Conservation (phyloP, 108 stramenopile genomes). For the Skeletonema costatum region DNA sequence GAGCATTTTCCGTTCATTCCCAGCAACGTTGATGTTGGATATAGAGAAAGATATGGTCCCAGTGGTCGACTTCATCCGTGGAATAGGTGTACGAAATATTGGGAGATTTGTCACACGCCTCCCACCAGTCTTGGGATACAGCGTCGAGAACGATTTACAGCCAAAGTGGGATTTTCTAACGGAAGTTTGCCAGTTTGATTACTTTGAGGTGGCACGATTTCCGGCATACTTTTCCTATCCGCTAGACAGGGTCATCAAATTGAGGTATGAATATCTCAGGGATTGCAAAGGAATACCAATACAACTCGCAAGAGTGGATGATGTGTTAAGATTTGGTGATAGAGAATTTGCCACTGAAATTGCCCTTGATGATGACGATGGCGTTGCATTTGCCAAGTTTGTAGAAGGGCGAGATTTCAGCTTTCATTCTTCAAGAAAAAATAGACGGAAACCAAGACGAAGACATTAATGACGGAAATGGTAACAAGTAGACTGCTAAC, state of each 20-base stretch:
- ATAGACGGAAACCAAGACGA: constrained; percentile 23
- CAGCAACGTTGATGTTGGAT: constrained; percentile 60
- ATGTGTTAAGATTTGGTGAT: constrained; percentile 76
- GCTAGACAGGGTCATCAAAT: constrained; percentile 68
- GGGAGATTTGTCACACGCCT: constrained; percentile 74
- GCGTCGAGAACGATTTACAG: constrained; percentile 65
- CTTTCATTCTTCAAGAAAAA: constrained; percentile 8
- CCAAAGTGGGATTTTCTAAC: constrained; percentile 82
- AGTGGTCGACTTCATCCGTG: constrained; percentile 62
- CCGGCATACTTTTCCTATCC: constrained; percentile 88
- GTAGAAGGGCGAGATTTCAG: constrained; percentile 32
- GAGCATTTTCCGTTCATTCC: constrained; percentile 73
- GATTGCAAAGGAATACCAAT: constrained; percentile 58
- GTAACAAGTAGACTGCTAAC: constrained; percentile 1
- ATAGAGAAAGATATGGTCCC: constrained; percentile 61
- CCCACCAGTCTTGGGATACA: constrained; percentile 79
- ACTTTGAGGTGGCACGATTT: constrained; percentile 68
- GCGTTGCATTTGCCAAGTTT: constrained; percentile 54
- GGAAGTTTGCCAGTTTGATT: constrained; percentile 57
- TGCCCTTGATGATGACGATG: constrained; percentile 63
- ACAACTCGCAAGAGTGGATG: constrained; percentile 59
- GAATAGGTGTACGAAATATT: constrained; percentile 66
- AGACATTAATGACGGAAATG: constrained; percentile 9
- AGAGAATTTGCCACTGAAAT: constrained; percentile 70
- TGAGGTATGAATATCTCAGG: constrained; percentile 68